Conservation (phyloP, 164 flowering plant species). For the Vitis labrusca region DNA sequence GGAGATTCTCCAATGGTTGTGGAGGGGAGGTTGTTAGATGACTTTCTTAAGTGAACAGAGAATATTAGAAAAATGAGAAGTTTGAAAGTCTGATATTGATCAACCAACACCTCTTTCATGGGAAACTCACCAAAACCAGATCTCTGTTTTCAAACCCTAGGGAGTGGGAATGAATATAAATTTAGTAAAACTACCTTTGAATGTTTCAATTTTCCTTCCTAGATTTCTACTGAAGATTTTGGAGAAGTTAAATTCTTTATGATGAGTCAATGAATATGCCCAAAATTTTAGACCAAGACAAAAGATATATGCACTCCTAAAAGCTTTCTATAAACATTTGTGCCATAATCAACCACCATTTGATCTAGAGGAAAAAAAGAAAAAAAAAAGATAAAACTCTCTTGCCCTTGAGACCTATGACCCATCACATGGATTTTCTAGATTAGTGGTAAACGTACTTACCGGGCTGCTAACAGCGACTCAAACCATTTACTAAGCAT, state of each 20-base stretch:
- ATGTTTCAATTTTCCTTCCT: background rate
- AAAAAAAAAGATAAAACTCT: too few relatives aligned
- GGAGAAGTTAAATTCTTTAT: background rate
- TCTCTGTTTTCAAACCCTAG: slow-evolving; percentile 1
- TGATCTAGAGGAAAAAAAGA: too few relatives aligned
- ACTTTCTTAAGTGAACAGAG: slow-evolving; percentile 10
- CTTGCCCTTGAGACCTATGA: too few relatives aligned
- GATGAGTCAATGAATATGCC: slow-evolving; percentile 3
- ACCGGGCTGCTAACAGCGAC: too few relatives aligned
- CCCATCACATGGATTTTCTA: too few relatives aligned
- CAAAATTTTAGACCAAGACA: too few relatives aligned
- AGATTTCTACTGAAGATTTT: background rate
- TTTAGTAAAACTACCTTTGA: background rate
- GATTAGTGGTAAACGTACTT: too few relatives aligned
- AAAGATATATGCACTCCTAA: too few relatives aligned
- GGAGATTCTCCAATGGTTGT: slow-evolving; percentile 18
- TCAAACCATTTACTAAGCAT: too few relatives aligned
- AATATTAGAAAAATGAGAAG: slow-evolving; percentile 7
- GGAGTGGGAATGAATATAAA: background rate
- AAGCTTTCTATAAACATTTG: too few relatives aligned
- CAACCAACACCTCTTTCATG: slow-evolving; percentile 14
- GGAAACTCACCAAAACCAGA: slow-evolving; percentile 7
- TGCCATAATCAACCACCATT: too few relatives aligned
- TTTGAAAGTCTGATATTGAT: slow-evolving; percentile 17
- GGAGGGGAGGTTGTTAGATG: slow-evolving; percentile 1